These are phyloP conservation scores for Crithidia mellificae DNA, from an alignment of 208 protist species.

Conservation along the genomic window DNA sequence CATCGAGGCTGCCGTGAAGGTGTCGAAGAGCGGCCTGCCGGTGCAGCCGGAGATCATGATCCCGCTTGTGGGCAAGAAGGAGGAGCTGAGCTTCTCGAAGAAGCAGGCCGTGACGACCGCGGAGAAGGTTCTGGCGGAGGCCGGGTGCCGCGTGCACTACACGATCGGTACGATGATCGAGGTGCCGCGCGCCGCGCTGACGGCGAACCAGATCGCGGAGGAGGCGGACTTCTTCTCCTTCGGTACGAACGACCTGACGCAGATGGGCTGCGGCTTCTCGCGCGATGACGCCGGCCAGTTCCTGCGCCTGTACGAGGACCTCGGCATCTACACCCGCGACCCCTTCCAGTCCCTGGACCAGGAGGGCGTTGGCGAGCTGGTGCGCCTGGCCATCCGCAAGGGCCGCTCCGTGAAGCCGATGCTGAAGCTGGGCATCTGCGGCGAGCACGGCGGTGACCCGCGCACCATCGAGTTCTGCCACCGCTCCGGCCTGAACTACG, in stretches of 20 bases:
- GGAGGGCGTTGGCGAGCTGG: slow-evolving; percentile 92
- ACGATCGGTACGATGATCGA: slow-evolving; percentile 95
- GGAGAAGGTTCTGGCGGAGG: slow-evolving; percentile 51
- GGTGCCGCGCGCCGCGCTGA: slow-evolving; percentile 84
- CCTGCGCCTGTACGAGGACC: slow-evolving; percentile 91
- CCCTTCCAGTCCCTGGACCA: slow-evolving; percentile 95
- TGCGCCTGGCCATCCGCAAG: slow-evolving; percentile 86
- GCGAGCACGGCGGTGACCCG: slow-evolving; percentile 95
- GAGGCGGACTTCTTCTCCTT: slow-evolving; percentile 96
- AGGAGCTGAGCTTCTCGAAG: slow-evolving; percentile 85
- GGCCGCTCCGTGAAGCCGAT: slow-evolving; percentile 79
- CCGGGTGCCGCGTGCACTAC: slow-evolving; percentile 67
- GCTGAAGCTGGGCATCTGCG: slow-evolving; percentile 94
- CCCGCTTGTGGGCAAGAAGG: slow-evolving; percentile 84
- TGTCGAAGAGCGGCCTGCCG: slow-evolving; percentile 54
- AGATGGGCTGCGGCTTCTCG: slow-evolving; percentile 96
- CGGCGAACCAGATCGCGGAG: slow-evolving; percentile 88
- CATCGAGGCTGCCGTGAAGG: slow-evolving; percentile 87
- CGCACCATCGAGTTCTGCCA: slow-evolving; percentile 93
- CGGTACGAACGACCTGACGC: slow-evolving; percentile 97
- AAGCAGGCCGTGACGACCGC: slow-evolving; percentile 68
- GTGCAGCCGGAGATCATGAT: slow-evolving; percentile 94
- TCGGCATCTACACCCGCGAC: slow-evolving; percentile 90
- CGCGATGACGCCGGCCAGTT: slow-evolving; percentile 95
- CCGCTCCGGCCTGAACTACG: slow-evolving; percentile 90